These are phyloP conservation scores for Falciphora oryzae DNA, from an alignment of 2,329 filamentous ascomycete species.

Conservation along the genomic window DNA sequence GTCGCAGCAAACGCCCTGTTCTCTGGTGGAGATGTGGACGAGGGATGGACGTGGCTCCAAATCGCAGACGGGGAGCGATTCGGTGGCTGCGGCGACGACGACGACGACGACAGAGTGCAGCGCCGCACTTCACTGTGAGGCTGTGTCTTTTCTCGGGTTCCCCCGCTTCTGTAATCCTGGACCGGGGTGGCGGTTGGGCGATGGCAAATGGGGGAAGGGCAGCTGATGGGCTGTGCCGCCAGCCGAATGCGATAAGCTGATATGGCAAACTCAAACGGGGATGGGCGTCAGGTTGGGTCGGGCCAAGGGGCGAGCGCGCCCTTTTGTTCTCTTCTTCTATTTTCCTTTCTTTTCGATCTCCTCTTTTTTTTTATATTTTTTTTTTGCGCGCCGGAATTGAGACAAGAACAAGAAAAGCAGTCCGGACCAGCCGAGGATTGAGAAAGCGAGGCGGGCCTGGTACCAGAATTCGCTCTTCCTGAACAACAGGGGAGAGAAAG, in stretches of 20 bases:
- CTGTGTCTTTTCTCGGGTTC: slow-evolving; percentile 11
- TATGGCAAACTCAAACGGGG: background rate
- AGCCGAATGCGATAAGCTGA: slow-evolving; percentile 8
- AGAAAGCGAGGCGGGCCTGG: background rate
- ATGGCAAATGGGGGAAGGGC: background rate
- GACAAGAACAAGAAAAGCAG: background rate
- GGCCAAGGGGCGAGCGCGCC: background rate
- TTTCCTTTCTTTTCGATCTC: background rate
- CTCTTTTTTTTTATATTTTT: too few relatives aligned
- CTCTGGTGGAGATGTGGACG: background rate
- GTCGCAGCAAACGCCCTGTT: background rate
- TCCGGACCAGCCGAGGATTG: background rate
- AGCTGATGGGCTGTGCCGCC: background rate
- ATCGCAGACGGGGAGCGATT: background rate
- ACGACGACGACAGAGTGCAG: slow-evolving; percentile 6
- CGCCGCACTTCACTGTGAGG: slow-evolving; percentile 7
- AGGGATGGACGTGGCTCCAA: background rate
- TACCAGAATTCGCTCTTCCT: background rate
- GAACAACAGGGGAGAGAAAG: background rate
- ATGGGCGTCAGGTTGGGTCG: background rate
- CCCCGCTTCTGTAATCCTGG: slow-evolving; percentile 6
- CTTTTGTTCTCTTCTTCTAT: background rate
- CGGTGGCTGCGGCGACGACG: slow-evolving; percentile 6
- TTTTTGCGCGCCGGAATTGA: background rate
- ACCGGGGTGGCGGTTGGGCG: background rate